These are phyloP conservation scores for Ambrosia artemisiifolia DNA, from an alignment of 129 eudicot species.

Conservation along the genomic window DNA sequence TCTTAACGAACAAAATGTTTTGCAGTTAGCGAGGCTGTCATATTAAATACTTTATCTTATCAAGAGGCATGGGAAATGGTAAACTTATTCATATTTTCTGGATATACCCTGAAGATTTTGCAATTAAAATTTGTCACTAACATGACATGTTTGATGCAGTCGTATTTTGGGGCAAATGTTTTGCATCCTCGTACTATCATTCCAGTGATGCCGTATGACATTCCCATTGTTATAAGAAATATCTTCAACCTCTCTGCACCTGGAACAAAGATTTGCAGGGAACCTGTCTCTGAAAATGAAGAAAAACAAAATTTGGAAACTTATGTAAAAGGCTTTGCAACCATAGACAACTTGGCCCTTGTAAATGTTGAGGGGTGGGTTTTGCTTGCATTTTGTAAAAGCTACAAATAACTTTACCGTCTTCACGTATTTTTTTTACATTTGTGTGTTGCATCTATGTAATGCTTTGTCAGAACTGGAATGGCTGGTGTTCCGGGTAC, in stretches of 20 bases:
- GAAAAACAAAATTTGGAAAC: slow-evolving; percentile 45
- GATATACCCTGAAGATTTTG: slow-evolving; percentile 1
- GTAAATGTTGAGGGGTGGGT: slow-evolving; percentile 98
- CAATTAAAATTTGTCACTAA: slow-evolving; percentile 11
- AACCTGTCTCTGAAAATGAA: slow-evolving; percentile 44
- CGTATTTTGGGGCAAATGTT: slow-evolving; percentile 99
- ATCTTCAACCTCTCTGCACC: slow-evolving; percentile 94
- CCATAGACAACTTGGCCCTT: slow-evolving; percentile 93
- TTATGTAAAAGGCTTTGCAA: slow-evolving; percentile 96
- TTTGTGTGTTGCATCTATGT: slow-evolving; percentile 16
- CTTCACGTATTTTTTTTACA: background rate
- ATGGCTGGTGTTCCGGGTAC: slow-evolving; percentile 99
- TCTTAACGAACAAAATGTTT: slow-evolving; percentile 19
- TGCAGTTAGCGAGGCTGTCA: slow-evolving; percentile 97
- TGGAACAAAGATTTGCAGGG: slow-evolving; percentile 82
- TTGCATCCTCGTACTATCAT: slow-evolving; percentile 97
- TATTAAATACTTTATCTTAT: slow-evolving; percentile 73
- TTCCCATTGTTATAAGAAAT: slow-evolving; percentile 93
- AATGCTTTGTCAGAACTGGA: slow-evolving; percentile 70
- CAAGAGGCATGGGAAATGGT: slow-evolving; percentile 99
- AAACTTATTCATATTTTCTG: slow-evolving; percentile 18
- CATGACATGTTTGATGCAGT: slow-evolving; percentile 47
- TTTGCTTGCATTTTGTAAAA: slow-evolving; percentile 11
- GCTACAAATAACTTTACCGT: slow-evolving; percentile 11
- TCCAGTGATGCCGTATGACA: slow-evolving; percentile 94